These are phyloP conservation scores for Nannochloropsis limnetica DNA, from an alignment of 352 stramenopile genomes.

Conservation along the genomic window DNA sequence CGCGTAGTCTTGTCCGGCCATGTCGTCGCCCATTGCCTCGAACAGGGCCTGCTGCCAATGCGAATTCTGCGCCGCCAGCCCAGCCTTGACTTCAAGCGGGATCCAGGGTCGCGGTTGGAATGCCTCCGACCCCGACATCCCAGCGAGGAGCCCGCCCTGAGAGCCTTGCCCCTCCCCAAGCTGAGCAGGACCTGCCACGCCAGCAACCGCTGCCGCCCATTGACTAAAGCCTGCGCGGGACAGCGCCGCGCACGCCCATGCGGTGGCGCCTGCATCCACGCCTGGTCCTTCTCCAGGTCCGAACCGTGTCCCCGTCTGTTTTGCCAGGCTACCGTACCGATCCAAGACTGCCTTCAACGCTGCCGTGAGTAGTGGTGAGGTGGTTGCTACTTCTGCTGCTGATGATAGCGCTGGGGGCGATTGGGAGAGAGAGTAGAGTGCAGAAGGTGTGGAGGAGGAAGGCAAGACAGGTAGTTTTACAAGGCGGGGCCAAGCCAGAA, in stretches of 20 bases:
- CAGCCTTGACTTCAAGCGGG: background rate
- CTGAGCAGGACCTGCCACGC: background rate
- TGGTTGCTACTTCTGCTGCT: background rate
- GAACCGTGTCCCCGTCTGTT: background rate
- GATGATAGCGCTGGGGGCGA: background rate
- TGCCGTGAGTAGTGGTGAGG: background rate
- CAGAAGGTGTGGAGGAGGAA: background rate
- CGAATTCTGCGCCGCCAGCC: background rate
- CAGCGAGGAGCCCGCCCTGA: background rate
- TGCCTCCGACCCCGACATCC: background rate
- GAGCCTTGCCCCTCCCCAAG: background rate
- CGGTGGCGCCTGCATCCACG: background rate
- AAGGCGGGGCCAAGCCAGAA: background rate
- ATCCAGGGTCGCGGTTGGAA: background rate
- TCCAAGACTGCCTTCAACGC: background rate
- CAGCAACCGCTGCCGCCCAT: background rate
- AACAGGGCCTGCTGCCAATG: background rate
- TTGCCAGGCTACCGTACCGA: background rate
- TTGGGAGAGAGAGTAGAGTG: background rate
- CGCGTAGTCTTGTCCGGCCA: background rate
- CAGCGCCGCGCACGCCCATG: slow-evolving; percentile 4
- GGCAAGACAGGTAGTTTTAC: background rate
- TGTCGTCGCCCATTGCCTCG: background rate
- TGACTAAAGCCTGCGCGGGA: slow-evolving; percentile 1
- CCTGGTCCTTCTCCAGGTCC: background rate